phyloP scores from a whole-genome alignment of 495 filamentous ascomycete species.

The Penicillium salamii region DNA sequence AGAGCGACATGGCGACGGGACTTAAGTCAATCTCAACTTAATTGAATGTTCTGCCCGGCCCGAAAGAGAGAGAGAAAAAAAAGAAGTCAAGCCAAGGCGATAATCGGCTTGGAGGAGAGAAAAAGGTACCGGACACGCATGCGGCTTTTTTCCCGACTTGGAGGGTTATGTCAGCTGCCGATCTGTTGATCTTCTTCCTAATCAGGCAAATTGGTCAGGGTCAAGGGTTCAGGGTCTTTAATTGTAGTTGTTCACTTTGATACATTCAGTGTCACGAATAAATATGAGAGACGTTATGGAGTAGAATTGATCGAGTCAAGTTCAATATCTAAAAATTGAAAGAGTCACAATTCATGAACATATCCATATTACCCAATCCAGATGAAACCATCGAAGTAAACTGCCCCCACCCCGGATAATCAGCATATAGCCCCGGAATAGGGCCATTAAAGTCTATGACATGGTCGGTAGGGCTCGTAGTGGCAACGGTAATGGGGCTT shows the following conservation, averaged over 20 bases:
- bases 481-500: too few species aligned
- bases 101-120: not conserved
- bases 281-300: too few species aligned
- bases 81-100: not conserved
- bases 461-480: too few species aligned
- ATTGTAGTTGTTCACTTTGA: not conserved
- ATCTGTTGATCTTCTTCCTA: not conserved
- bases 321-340: too few species aligned
- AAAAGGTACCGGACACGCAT: constrained; percentile 14
- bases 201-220: not conserved
- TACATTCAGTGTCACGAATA: not conserved
- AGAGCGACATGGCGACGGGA: constrained; percentile 33
- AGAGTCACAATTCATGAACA: not conserved
- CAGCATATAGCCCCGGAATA: not conserved
- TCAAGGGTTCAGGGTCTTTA: not conserved
- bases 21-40: not conserved
- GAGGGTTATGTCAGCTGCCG: constrained; percentile 24
- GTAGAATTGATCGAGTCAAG: too few species aligned
- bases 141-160: constrained; percentile 19
- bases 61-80: too few species aligned
- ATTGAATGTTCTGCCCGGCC: not conserved
- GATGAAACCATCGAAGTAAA: not conserved
- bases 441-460: too few species aligned
- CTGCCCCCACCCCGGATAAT: not conserved
- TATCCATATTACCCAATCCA: not conserved